phyloP scores from a whole-genome alignment of 2,329 filamentous ascomycete species.

The Myotisia sp. region DNA sequence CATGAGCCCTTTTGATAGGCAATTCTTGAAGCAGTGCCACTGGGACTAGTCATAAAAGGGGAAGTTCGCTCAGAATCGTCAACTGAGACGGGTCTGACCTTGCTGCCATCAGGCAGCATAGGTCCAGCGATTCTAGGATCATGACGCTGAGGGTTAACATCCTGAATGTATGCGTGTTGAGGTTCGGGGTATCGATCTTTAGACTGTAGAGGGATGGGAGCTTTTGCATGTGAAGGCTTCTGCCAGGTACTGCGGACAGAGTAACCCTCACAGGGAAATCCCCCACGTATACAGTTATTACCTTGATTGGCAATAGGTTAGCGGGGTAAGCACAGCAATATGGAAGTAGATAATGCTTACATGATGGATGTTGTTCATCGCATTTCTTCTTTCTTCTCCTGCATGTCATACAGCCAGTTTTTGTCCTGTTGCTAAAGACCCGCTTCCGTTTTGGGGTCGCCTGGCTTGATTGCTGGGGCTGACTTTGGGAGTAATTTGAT shows the following conservation, averaged over 20 bases:
- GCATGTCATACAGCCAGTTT: conserved; percentile 90
- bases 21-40: conserved; percentile 21
- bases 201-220: conserved; percentile 63
- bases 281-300: conserved; percentile 79
- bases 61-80: conserved; percentile 31
- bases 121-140: conserved; percentile 21
- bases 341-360: conserved; percentile 40
- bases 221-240: conserved; percentile 57
- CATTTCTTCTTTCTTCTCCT: conserved; percentile 93
- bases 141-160: conserved; percentile 24
- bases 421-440: conserved; percentile 81
- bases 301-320: conserved; percentile 34
- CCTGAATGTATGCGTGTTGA: conserved; percentile 25
- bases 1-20: conserved; percentile 30
- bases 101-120: conserved; percentile 29
- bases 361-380: conserved; percentile 83
- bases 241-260: conserved; percentile 64
- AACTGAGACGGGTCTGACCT: conserved; percentile 32
- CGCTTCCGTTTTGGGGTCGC: conserved; percentile 32
- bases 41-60: conserved; percentile 30
- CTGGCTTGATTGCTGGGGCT: conserved; percentile 6
- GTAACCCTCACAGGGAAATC: conserved; percentile 85
- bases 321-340: conserved; percentile 1
- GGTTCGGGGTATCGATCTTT: conserved; percentile 49
- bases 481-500: conserved; percentile 5